Base-by-base conservation (phyloP, 2,329 filamentous ascomycete genomes). In the Aspergillus pseudoviridinutans region DNA sequence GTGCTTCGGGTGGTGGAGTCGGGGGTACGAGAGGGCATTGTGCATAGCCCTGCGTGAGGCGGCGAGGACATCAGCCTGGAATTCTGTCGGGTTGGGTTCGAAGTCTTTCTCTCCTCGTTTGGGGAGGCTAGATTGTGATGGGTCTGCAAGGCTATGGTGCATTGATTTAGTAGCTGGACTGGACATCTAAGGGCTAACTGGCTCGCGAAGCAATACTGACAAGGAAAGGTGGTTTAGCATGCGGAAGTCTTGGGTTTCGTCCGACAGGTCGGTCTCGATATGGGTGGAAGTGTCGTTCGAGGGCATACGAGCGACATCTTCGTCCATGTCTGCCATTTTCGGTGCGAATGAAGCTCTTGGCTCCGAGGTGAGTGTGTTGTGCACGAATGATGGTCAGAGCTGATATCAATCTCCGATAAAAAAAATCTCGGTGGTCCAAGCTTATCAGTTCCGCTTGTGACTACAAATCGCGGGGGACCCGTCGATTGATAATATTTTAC, bases 31-130 rank as follows among this genome's bases (percentile, higher is more conserved):
- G 55, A 97, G 82, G 2, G 93, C 92, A 66, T 91, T 87, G 74
- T 96, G 90, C 89, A 99, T 94, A 22, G 92, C 93, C 64, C 84
- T 82, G 55, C 93, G 87, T 61, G 91, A 96, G 50, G 89, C 84
- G 68, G 91, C 88, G 53, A 99, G 86, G 8, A 88, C 84, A 56
- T 84, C 82, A 63, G 88, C 86, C 75, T 99, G 94, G 32, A 90
- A 85, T 32, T 85, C 84, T 2, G 94, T 97, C 50, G 90, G 90
- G 75, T 97, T 92, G 28, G 90, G 87, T 76, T 97, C 94, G 73
- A 97, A 99, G 77, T 99, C 94, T 75, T 99, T 99, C 73, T 96
- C 92, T 59, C 94, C 94, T 62, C 92, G 91, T 64, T 93, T 92
- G 38, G 96, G 91, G 10, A 92, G 83, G 65, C 86, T 65, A 17